These are phyloP conservation scores for Theileria equi DNA, from an alignment of 169 alveolate genomes.

Conservation along the genomic window DNA sequence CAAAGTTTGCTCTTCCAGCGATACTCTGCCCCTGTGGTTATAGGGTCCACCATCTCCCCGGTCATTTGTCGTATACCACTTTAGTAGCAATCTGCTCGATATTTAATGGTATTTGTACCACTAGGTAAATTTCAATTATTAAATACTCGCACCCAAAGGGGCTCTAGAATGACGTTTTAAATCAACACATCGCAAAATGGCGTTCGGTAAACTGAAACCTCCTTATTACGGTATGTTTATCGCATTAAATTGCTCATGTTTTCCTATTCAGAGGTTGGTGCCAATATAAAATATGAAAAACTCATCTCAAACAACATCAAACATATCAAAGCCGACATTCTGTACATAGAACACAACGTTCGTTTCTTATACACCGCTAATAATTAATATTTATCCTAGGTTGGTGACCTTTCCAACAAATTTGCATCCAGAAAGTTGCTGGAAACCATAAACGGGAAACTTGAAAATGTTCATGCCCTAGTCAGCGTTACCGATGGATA, in stretches of 20 bases:
- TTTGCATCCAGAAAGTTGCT: slow-evolving; percentile 42
- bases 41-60: too few relatives aligned
- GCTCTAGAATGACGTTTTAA: too few relatives aligned
- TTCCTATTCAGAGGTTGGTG: slow-evolving; percentile 6
- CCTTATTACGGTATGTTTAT: slow-evolving; percentile 51
- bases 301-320: slow-evolving; percentile 51
- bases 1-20: too few relatives aligned
- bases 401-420: slow-evolving; percentile 51
- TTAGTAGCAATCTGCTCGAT: too few relatives aligned
- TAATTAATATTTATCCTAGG: slow-evolving; percentile 23
- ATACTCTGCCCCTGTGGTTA: too few relatives aligned
- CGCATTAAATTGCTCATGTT: neutral
- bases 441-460: slow-evolving; percentile 41
- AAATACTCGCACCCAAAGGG: too few relatives aligned
- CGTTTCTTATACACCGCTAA: too few relatives aligned
- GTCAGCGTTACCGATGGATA: slow-evolving; percentile 64
- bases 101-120: too few relatives aligned
- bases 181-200: slow-evolving; percentile 40
- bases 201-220: slow-evolving; percentile 16
- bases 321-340: slow-evolving; percentile 57
- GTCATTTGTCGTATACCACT: too few relatives aligned
- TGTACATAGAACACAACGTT: slow-evolving; percentile 62
- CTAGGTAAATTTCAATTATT: too few relatives aligned
- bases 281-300: slow-evolving; percentile 55
- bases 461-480: slow-evolving; percentile 52